phyloP scores from a whole-genome alignment of 352 stramenopile genomes.

The Blastocystis sp. region DNA sequence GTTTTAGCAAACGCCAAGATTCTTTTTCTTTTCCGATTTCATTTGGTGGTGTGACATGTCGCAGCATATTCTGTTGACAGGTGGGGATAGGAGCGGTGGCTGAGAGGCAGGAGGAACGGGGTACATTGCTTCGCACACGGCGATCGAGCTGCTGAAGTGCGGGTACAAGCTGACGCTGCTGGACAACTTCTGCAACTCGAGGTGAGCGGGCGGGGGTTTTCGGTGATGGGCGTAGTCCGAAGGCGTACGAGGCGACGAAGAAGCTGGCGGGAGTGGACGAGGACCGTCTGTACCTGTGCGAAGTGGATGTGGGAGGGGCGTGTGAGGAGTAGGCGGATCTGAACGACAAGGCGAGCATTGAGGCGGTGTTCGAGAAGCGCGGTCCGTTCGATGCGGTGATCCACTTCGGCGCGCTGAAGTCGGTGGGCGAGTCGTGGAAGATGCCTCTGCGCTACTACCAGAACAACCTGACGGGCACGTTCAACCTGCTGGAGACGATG shows the following conservation, averaged over 20 bases:
- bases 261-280: slow-evolving; percentile 75
- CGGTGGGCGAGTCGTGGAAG: slow-evolving; percentile 79
- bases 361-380: slow-evolving; percentile 78
- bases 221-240: slow-evolving; percentile 72
- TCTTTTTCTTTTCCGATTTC: slow-evolving; percentile 24
- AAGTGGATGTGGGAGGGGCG: background rate
- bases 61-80: slow-evolving; percentile 61
- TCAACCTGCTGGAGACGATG: slow-evolving; percentile 79
- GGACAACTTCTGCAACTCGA: slow-evolving; percentile 83
- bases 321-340: slow-evolving; percentile 72
- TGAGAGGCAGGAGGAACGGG: slow-evolving; percentile 77
- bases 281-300: slow-evolving; percentile 64
- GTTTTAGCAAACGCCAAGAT: background rate
- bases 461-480: slow-evolving; percentile 81
- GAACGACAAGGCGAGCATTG: slow-evolving; percentile 74
- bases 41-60: slow-evolving; percentile 2
- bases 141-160: slow-evolving; percentile 79
- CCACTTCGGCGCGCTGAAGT: slow-evolving; percentile 85
- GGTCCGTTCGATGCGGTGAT: slow-evolving; percentile 77
- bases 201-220: slow-evolving; percentile 14
- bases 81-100: background rate
- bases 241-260: slow-evolving; percentile 75
- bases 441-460: slow-evolving; percentile 80
- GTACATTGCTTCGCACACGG: slow-evolving; percentile 85
- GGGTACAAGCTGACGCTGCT: slow-evolving; percentile 82